A percentile compares a stretch with the other conserved stretches of the same genome.
These are phyloP conservation scores for Kwoniella shivajii DNA, from an alignment of 1,284 basidiomycete species.

Conservation along the genomic window DNA sequence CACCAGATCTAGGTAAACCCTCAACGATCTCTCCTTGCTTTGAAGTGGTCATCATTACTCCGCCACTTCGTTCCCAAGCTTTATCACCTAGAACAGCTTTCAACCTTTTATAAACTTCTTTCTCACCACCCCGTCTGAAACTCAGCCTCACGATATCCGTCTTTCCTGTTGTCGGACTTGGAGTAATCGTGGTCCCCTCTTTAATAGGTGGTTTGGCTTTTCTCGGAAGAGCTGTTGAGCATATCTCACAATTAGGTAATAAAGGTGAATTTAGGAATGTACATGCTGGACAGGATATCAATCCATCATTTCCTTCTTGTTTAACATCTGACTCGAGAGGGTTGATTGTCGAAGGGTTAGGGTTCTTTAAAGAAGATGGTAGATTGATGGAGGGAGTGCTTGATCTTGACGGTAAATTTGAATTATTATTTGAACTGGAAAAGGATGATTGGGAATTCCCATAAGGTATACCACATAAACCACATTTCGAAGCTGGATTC, in stretches of 20 bases:
- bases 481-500: slow-evolving; percentile 64
- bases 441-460: slow-evolving; percentile 13
- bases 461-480: slow-evolving; percentile 62
- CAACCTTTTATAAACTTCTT: slow-evolving; percentile 75
- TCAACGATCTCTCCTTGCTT: not conserved
- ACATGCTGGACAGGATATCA: slow-evolving; percentile 75
- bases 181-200: not conserved
- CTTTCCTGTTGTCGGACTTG: not conserved
- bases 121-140: slow-evolving; percentile 89
- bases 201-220: not conserved
- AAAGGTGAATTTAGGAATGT: slow-evolving; percentile 89
- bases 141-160: slow-evolving; percentile 67
- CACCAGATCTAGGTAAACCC: slow-evolving; percentile 14
- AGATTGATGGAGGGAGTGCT: slow-evolving; percentile 14
- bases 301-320: slow-evolving; percentile 22
- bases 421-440: no score
- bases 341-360: not conserved
- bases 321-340: not conserved
- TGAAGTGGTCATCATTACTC: not conserved
- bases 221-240: slow-evolving; percentile 65
- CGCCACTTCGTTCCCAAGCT: slow-evolving; percentile 65
- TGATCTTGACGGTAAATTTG: slow-evolving; percentile 18
- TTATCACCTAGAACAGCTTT: slow-evolving; percentile 75
- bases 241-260: slow-evolving; percentile 81
- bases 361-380: not conserved